Percentiles rank a stretch among this genome's conserved stretches.
These are phyloP conservation scores for Protea cynaroides DNA, from an alignment of 164 flowering plant species.

Conservation along the genomic window DNA sequence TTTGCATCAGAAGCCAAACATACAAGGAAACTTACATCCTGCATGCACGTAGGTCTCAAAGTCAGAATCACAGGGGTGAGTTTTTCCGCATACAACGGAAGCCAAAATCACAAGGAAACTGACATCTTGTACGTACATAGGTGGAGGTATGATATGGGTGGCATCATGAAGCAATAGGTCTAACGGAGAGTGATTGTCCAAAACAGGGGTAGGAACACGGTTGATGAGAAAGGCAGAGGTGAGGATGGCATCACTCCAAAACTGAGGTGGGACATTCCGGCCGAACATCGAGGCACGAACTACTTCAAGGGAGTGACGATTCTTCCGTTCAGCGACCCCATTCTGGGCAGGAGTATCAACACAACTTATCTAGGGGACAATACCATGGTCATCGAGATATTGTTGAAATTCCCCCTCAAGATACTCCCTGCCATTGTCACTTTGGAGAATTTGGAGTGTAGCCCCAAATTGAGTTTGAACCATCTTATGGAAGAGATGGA, in stretches of 20 bases:
- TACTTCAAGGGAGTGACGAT: constrained; percentile 13
- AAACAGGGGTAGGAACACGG: constrained; percentile 3
- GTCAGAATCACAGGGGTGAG: too few species aligned
- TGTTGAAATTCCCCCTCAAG: background rate
- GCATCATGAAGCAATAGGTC: too few species aligned
- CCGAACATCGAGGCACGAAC: constrained; percentile 6
- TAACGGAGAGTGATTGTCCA: too few species aligned
- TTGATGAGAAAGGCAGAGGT: constrained; percentile 6
- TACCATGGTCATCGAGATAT: constrained; percentile 10
- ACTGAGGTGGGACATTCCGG: constrained; percentile 5
- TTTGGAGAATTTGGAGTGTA: background rate
- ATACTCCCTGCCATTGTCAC: constrained; percentile 13
- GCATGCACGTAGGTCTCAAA: too few species aligned
- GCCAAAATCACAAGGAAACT: too few species aligned
- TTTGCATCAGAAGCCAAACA: too few species aligned
- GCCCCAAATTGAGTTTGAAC: background rate
- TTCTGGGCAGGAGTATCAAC: constrained; percentile 14
- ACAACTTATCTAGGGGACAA: constrained; percentile 13
- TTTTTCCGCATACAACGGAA: too few species aligned
- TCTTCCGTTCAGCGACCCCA: constrained; percentile 12
- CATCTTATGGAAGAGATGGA: constrained; percentile 11
- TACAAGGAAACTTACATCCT: too few species aligned
- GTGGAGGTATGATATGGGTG: too few species aligned
- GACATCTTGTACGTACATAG: too few species aligned
- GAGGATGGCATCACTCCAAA: constrained; percentile 6